These are phyloP conservation scores for Sugiyamaella castrensis DNA, from an alignment of 1,139 yeast species.

Conservation along the genomic window DNA sequence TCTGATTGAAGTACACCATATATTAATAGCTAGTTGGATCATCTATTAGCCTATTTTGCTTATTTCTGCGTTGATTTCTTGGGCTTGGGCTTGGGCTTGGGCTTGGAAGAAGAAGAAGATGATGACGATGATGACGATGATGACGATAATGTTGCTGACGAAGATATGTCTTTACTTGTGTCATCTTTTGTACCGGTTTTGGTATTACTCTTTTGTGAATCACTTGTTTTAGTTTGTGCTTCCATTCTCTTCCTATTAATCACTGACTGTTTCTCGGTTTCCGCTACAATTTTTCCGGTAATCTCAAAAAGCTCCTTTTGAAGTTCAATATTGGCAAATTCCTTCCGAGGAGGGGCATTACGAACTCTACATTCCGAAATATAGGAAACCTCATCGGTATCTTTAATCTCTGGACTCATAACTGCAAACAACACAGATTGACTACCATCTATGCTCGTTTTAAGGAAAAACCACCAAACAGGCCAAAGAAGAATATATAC, in stretches of 20 bases:
- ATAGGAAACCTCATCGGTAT: slow-evolving; percentile 61
- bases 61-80: too few species aligned
- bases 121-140: too few species aligned
- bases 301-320: slow-evolving; percentile 61
- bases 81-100: too few species aligned
- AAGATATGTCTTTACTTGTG: too few species aligned
- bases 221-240: not conserved
- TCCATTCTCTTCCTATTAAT: slow-evolving; percentile 35
- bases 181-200: too few species aligned
- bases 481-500: slow-evolving; percentile 72
- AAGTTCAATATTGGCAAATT: slow-evolving; percentile 57
- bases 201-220: not conserved
- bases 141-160: too few species aligned
- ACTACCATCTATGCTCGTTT: slow-evolving; percentile 72
- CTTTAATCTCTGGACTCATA: slow-evolving; percentile 65
- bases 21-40: too few species aligned
- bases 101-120: too few species aligned
- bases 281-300: slow-evolving; percentile 56
- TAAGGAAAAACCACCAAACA: slow-evolving; percentile 73
- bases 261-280: slow-evolving; percentile 69
- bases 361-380: slow-evolving; percentile 69
- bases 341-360: slow-evolving; percentile 54
- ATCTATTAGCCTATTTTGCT: too few species aligned
- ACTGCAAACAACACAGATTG: slow-evolving; percentile 72
- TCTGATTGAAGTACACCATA: not conserved